These are phyloP conservation scores for Coriolopsis trogii DNA, from an alignment of 1,284 basidiomycete genomes.

Conservation along the genomic window DNA sequence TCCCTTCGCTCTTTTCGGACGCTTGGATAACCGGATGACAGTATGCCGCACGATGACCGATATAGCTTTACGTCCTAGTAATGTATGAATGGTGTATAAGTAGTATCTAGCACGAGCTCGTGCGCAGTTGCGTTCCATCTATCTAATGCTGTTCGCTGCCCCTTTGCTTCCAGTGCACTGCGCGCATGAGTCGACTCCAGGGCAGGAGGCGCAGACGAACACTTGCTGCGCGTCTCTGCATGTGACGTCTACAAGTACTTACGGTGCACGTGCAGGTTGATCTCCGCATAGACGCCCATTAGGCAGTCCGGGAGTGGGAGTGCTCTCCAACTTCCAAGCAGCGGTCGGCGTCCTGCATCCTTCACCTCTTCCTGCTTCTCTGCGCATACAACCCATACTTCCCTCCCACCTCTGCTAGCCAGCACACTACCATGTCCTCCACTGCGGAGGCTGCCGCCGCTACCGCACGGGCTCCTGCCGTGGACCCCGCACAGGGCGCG, in stretches of 20 bases:
- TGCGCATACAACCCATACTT: constrained; percentile 3
- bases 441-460: constrained; percentile 17
- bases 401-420: not conserved
- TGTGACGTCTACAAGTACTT: constrained; percentile 27
- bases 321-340: not conserved
- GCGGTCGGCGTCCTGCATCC: not conserved
- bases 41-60: too few species aligned
- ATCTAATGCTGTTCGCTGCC: too few species aligned
- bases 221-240: constrained; percentile 2
- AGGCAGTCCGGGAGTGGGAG: not conserved
- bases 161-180: too few species aligned
- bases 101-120: too few species aligned
- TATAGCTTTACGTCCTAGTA: too few species aligned
- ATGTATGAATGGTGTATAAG: too few species aligned
- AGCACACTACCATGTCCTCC: constrained; percentile 16
- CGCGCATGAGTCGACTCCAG: too few species aligned
- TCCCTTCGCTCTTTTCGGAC: too few species aligned
- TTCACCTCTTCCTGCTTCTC: not conserved
- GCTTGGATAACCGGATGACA: too few species aligned
- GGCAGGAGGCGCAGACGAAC: too few species aligned
- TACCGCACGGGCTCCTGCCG: constrained; percentile 8
- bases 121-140: too few species aligned
- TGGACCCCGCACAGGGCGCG: constrained; percentile 47
- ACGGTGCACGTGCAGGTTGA: constrained; percentile 25
- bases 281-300: constrained; percentile 11